Evolutionary conservation across 768 basidiomycete species (phyloP), one percentile per base, ranked within the genome.

Genomic region (Pleurotus eryngii): DNA sequence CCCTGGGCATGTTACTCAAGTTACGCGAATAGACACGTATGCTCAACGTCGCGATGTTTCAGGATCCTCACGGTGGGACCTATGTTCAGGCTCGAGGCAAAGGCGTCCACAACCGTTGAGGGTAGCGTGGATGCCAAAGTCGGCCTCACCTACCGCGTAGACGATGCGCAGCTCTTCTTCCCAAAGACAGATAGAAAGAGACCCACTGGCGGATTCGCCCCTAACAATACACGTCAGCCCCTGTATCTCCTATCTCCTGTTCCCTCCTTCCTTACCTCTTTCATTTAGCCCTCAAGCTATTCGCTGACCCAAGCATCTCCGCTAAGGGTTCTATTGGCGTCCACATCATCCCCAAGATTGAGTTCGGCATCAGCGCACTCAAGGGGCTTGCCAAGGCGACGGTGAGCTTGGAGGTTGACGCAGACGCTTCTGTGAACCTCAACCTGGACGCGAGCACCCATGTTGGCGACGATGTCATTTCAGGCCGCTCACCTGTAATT

Each of bases 1-100:
- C 61, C 71, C 75, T 15, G 70, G 70, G 72, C 71, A 60, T 42
- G 67, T 55, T 9, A 26, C 6, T 15, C 17, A 53, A 30, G 12
- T 15, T 55, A 35, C 3, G 18, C 20, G 3, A 30, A 51, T 51
- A n/a, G 49, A 18, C 15, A 17, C 1, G n/a, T 45, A 14, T 45
- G 4, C 20, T 45, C n/a, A 45, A 11, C 42, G 15, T 46, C 22
- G 12, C 24, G 6, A 43, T 26, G 30, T 3, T 9, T 8, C 46
- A 74, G 76, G 5, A 69, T 79, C 59, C 64, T 80, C 12, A 67
- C 64, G 14, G 45, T 80, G 27, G 78, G 76, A 3, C 76, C 78
- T 7, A 67, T 68, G 1, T 78, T 77, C 68, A 61, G 70, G 35
- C 61, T 78, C 47, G 59, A 65, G 14, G 76, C 63, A 1, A 60